Evolutionary conservation across 495 filamentous ascomycete species (phyloP).

Genomic region (Chlorociboria aeruginascens): DNA sequence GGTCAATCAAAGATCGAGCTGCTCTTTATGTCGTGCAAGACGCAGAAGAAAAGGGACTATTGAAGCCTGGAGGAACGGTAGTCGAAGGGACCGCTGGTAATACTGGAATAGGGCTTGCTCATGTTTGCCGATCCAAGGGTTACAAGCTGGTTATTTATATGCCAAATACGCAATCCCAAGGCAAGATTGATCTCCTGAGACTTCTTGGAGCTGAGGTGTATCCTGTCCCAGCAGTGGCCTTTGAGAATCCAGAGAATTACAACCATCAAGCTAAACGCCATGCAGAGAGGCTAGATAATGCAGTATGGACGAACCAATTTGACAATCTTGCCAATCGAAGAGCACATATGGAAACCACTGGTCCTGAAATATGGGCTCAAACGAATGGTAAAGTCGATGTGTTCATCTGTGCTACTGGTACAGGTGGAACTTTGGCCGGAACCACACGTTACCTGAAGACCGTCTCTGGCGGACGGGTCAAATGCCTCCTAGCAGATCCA

Average conservation of each 20-base stretch:
- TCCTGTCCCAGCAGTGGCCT: conserved; percentile 95
- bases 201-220: conserved; percentile 93
- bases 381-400: conserved; percentile 78
- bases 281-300: conserved; percentile 74
- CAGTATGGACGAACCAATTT: conserved; percentile 98
- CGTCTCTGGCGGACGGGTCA: conserved; percentile 65
- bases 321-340: conserved; percentile 90
- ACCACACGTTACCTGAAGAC: conserved; percentile 84
- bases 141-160: conserved; percentile 98
- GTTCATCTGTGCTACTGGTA: conserved; percentile 92
- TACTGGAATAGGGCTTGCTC: conserved; percentile 93
- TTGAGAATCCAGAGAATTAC: conserved; percentile 92
- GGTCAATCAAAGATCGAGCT: conserved; percentile 91
- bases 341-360: conserved; percentile 93
- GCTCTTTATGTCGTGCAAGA: conserved; percentile 89
- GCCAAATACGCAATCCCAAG: conserved; percentile 96
- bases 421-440: conserved; percentile 83
- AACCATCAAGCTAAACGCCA: conserved; percentile 90
- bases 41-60: conserved; percentile 76
- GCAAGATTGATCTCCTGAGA: conserved; percentile 88
- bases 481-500: conserved; percentile 85
- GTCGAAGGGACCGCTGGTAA: conserved; percentile 96
- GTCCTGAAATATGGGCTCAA: conserved; percentile 96
- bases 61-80: conserved; percentile 80
- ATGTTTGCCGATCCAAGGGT: conserved; percentile 87